A percentile compares a stretch with the other conserved stretches of the same genome.
Evolutionary conservation across 192 early-diverging fungal genomes (phyloP).

Genomic region (Coemansia sp.): DNA sequence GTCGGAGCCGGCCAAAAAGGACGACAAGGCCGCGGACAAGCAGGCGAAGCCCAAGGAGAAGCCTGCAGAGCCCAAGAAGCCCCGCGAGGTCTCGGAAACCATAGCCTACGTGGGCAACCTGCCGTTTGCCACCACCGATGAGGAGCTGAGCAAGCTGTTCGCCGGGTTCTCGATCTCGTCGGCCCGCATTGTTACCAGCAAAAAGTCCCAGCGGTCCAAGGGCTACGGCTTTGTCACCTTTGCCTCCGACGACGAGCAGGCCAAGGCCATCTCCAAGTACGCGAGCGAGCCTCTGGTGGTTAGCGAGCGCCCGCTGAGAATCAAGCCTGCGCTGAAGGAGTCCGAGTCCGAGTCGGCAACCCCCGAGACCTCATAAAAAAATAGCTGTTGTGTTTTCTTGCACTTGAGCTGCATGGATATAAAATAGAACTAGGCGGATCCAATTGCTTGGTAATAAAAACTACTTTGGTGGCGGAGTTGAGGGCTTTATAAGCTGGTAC

Average conservation of each 20-base stretch:
- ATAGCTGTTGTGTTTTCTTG: not conserved
- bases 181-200: slow-evolving; percentile 71
- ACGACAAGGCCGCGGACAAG: not conserved
- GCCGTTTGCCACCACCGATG: slow-evolving; percentile 69
- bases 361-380: not conserved
- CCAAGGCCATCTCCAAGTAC: slow-evolving; percentile 34
- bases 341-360: slow-evolving; percentile 4
- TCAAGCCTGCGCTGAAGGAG: slow-evolving; percentile 48
- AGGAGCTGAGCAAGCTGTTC: slow-evolving; percentile 72
- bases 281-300: slow-evolving; percentile 15
- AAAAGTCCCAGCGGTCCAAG: slow-evolving; percentile 71
- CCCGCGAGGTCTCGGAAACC: slow-evolving; percentile 49
- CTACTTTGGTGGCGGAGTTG: too few species aligned
- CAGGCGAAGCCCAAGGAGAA: slow-evolving; percentile 11
- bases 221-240: slow-evolving; percentile 96
- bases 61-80: slow-evolving; percentile 4
- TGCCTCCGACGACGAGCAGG: slow-evolving; percentile 71
- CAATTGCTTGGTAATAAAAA: too few species aligned
- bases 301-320: slow-evolving; percentile 33
- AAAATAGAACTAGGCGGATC: too few species aligned
- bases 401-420: too few species aligned
- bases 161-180: slow-evolving; percentile 64
- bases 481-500: slow-evolving; percentile 5
- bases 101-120: slow-evolving; percentile 79
- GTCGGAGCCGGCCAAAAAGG: slow-evolving; percentile 17